Base-by-base conservation (phyloP, 2,329 filamentous ascomycete species). In the Sphaerulina vaccinii region DNA sequence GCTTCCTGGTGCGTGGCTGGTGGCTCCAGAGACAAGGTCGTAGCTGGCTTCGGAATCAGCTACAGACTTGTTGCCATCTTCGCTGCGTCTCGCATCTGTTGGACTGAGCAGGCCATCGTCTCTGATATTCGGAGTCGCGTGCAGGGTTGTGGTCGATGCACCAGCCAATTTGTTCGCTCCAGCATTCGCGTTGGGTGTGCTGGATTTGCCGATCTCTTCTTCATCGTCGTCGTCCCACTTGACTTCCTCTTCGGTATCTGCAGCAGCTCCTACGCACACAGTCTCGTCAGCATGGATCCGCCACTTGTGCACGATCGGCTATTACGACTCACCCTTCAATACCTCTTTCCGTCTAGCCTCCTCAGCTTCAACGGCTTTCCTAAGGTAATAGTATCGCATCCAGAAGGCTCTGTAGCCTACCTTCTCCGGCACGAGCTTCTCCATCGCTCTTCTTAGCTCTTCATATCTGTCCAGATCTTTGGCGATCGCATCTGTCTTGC, bases 31-130 rank as follows among this genome's bases (percentile, higher is more conserved):
- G 3, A 99, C 90, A 27, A 99, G 80, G 69, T 99, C 93, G 70
- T 99, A 99, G 73, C 90, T 96, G 15, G 89, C 89, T 63, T 99
- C 93, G 68, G 92, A 96, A 64, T 93, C 93, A 6, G 90, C 84
- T 61, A 93, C 88, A 21, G 88, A 95, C 69, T 92, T 90, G 69
- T 70, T 69, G 39, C 76, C 73, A 70, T 90, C 87, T 65, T 96
- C 90, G 64, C 90, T 95, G 33, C 75, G 73, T 48, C 88, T 85
- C 10, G 43, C 21, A 27, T 39, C 44, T 2, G 45, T 40, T 15
- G 45, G 45, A 29, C 36, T 48, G 36, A 48, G 45, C 6, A 48
- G 36, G 19, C 36, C 35, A 9, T 48, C 39, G 22, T 24, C 36
- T 48, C 23, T 32, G 16, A 11, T 24, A 15, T 16, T 38, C 23